Conservation (phyloP, 495 filamentous ascomycete species). For the Penicillium cinerascens region DNA sequence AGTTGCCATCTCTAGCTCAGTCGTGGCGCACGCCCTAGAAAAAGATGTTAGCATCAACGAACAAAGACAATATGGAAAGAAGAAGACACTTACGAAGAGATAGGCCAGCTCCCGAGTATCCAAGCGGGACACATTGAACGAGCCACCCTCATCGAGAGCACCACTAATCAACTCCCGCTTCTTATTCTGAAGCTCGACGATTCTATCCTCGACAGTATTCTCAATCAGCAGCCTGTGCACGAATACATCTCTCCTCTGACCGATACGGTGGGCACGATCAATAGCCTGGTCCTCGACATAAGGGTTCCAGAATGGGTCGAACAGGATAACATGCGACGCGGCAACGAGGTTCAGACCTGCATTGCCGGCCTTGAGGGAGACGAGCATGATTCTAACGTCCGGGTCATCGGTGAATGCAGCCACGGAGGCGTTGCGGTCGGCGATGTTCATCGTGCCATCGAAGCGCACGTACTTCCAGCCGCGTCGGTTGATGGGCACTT, state of each 20-base stretch:
- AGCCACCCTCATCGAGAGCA: conserved; percentile 78
- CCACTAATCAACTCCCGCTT: conserved; percentile 76
- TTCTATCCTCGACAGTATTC: conserved; percentile 86
- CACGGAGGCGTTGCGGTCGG: conserved; percentile 67
- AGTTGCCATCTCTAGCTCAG: background rate
- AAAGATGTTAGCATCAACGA: conserved; percentile 6
- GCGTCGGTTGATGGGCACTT: conserved; percentile 72
- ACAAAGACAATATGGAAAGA: background rate
- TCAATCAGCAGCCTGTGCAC: conserved; percentile 78
- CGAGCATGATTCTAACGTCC: conserved; percentile 71
- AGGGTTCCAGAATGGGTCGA: conserved; percentile 97
- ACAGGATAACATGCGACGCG: conserved; percentile 85
- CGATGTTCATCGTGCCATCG: conserved; percentile 77
- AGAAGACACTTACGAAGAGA: conserved; percentile 60
- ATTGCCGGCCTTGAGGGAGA: conserved; percentile 89
- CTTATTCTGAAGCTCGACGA: conserved; percentile 76
- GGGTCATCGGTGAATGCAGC: conserved; percentile 65
- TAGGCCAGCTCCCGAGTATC: conserved; percentile 62
- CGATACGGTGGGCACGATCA: conserved; percentile 89
- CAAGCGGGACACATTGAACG: conserved; percentile 59
- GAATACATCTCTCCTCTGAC: conserved; percentile 69
- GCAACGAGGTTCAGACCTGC: conserved; percentile 83
- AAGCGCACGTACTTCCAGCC: conserved; percentile 70
- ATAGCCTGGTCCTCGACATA: conserved; percentile 94
- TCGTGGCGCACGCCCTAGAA: conserved; percentile 5